These are phyloP conservation scores for Hypoxylon trugodes DNA, from an alignment of 495 filamentous ascomycete genomes.

Conservation along the genomic window DNA sequence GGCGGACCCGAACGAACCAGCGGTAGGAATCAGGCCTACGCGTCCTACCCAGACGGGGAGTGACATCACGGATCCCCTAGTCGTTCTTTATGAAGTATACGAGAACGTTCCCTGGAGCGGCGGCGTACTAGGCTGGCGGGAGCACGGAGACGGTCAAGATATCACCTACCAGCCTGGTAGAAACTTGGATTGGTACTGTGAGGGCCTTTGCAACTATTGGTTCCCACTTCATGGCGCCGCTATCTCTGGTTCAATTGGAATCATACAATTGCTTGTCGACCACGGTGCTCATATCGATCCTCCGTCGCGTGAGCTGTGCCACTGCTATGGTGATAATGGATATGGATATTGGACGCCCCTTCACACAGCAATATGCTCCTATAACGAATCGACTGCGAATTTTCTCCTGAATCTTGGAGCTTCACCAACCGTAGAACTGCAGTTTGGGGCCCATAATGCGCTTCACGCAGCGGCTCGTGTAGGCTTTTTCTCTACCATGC, in stretches of 20 bases:
- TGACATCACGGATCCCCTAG: neutral
- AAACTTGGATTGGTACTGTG: neutral
- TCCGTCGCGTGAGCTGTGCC: neutral
- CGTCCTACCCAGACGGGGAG: neutral
- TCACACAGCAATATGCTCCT: slow-evolving; percentile 1
- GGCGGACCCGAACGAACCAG: neutral
- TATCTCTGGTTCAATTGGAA: neutral
- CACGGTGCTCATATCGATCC: neutral
- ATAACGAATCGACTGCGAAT: neutral
- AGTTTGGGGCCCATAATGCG: neutral
- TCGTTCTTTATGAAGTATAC: neutral
- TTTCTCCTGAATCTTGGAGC: slow-evolving; percentile 3
- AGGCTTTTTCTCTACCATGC: neutral
- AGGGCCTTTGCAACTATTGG: neutral
- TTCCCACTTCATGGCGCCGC: slow-evolving; percentile 8
- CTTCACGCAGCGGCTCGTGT: slow-evolving; percentile 5
- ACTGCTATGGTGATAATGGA: neutral
- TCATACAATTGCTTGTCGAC: slow-evolving; percentile 9
- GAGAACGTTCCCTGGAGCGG: neutral
- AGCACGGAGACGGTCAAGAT: neutral
- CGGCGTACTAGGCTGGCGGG: neutral
- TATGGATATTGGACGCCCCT: slow-evolving; percentile 6
- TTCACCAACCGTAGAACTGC: slow-evolving; percentile 1
- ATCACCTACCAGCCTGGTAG: neutral
- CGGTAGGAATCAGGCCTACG: neutral